Evolutionary conservation across 345 rosid genomes (phyloP), one percentile per base, ranked within the genome.

Genomic region (Arabis hirsuta): DNA sequence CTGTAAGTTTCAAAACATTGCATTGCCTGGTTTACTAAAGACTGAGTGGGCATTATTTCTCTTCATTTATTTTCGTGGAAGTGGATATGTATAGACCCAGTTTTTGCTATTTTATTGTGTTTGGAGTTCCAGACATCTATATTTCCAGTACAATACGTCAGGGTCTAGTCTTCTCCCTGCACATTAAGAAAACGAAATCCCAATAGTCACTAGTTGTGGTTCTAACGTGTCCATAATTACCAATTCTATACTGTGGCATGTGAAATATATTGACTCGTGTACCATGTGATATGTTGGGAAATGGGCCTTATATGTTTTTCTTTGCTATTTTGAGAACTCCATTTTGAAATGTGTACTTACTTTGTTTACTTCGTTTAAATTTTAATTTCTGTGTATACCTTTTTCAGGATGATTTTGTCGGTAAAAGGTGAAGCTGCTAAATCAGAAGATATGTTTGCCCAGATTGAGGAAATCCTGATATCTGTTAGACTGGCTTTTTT

Each of bases 401-500:
- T 79, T 71, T 80, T 8, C 90, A 91, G 97, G 83, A 86, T 91
- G 96, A 88, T 89, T 78, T 81, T 84, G 67, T 84, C 98, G 38
- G 71, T 88, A 57, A 91, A 78, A 87, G 71, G 76, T 71, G 99
- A 95, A 79, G 96, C 87, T 59, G 72, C 86, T 55, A 88, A 83
- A 70, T 91, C 91, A 20, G 96, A 91, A 67, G 78, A 95, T 74
- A 84, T 86, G 82, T 82, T 81, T 73, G 62, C 65, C 36, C 98
- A 88, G 69, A 84, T 95, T 77, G 94, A 88, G 74, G 99, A 91
- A 80, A 90, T 87, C 79, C 87, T 88, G 78, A 89, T 85, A 80
- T 88, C 98, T 58, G 89, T 95, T 67, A 85, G 96, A 78, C 89
- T 95, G 69, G 91, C 99, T 13, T 87, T 91, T 81, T 75, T 95